Percentiles rank a stretch among this genome's conserved stretches.
phyloP scores from a whole-genome alignment of 2,329 filamentous ascomycete species.

The Dryadomyces quercus-mongolicae region DNA sequence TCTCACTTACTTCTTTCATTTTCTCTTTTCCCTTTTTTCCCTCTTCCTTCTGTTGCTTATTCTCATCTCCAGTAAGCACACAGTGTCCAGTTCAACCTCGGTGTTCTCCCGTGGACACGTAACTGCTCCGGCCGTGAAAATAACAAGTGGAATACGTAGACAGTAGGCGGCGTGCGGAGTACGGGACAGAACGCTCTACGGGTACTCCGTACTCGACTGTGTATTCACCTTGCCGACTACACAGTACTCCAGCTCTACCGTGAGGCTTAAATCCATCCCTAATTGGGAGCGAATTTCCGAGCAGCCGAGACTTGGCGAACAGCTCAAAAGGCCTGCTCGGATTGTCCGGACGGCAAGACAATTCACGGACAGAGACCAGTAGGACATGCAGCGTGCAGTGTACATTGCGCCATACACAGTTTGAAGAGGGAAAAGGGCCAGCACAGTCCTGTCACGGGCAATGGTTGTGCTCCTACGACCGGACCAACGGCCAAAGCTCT shows the following conservation, averaged over 20 bases:
- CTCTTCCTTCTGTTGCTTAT: neutral
- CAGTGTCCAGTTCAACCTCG: neutral
- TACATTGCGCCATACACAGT: neutral
- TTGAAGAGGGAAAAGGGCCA: neutral
- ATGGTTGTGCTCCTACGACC: neutral
- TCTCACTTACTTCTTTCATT: too few species aligned
- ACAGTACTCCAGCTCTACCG: neutral
- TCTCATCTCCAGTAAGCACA: neutral
- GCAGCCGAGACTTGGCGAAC: neutral
- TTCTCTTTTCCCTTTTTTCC: neutral
- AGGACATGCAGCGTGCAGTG: neutral
- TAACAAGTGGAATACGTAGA: too few species aligned
- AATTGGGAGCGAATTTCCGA: neutral
- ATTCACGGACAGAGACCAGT: neutral
- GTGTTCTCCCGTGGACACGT: too few species aligned
- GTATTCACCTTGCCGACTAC: neutral
- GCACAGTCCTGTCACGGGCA: neutral
- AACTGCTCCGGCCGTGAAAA: too few species aligned
- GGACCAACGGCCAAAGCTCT: slow-evolving; percentile 10
- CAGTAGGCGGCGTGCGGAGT: too few species aligned
- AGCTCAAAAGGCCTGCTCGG: neutral
- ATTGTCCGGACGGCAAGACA: neutral
- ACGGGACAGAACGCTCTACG: too few species aligned
- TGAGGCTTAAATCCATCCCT: neutral
- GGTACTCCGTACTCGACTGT: too few species aligned